A percentile compares a stretch with the other conserved stretches of the same genome.
Conservation (phyloP, 2,329 filamentous ascomycete genomes). For the Neofusicoccum cordaticola region DNA sequence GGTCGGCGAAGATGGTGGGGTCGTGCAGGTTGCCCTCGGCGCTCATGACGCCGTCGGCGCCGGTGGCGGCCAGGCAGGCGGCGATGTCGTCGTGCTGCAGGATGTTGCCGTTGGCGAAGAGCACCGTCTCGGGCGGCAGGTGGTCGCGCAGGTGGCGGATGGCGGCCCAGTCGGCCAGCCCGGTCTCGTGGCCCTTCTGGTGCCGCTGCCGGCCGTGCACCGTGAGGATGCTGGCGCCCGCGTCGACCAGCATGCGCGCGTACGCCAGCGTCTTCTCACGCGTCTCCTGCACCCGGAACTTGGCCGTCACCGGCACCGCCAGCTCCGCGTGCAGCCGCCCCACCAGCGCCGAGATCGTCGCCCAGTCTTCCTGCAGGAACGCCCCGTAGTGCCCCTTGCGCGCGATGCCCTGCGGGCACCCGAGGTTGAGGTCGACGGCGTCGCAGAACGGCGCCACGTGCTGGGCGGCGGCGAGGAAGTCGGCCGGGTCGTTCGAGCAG, state of each 20-base stretch:
- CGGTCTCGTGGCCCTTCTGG: slow-evolving; percentile 94
- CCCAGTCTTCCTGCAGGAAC: slow-evolving; percentile 91
- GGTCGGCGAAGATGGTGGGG: slow-evolving; percentile 75
- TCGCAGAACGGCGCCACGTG: slow-evolving; percentile 85
- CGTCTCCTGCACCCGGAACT: slow-evolving; percentile 86
- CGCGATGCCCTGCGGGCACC: slow-evolving; percentile 94
- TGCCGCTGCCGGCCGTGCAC: slow-evolving; percentile 86
- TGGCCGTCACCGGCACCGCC: slow-evolving; percentile 83
- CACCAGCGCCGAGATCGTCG: slow-evolving; percentile 77
- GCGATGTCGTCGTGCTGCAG: slow-evolving; percentile 76
- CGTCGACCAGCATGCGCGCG: slow-evolving; percentile 78
- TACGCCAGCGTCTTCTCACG: slow-evolving; percentile 85
- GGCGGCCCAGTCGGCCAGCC: slow-evolving; percentile 86
- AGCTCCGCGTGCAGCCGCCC: slow-evolving; percentile 76
- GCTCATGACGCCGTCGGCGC: slow-evolving; percentile 91
- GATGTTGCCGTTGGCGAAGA: slow-evolving; percentile 96
- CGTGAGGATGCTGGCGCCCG: slow-evolving; percentile 89
- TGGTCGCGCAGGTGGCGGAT: slow-evolving; percentile 79
- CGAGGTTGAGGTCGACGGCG: slow-evolving; percentile 91
- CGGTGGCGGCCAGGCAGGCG: slow-evolving; percentile 74
- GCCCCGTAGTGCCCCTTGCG: slow-evolving; percentile 87
- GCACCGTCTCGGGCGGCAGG: slow-evolving; percentile 80
- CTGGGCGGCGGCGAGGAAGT: slow-evolving; percentile 73
- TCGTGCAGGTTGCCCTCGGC: slow-evolving; percentile 94
- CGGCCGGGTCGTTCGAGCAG: slow-evolving; percentile 83